These are phyloP conservation scores for Rhodotorula sp. DNA, from an alignment of 1,284 basidiomycete species.

Conservation along the genomic window DNA sequence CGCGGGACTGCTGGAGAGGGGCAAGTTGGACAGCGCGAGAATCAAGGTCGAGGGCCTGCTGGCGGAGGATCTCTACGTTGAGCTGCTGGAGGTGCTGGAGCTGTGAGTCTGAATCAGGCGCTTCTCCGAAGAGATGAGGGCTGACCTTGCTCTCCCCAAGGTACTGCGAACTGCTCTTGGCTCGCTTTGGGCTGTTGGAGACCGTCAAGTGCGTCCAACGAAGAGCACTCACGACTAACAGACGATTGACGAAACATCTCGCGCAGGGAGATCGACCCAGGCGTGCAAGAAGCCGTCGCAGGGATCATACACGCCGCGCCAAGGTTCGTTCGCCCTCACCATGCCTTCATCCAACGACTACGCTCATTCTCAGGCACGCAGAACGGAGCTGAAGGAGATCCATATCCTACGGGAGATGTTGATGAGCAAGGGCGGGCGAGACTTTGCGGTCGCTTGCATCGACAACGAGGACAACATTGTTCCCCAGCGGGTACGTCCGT, in stretches of 20 bases:
- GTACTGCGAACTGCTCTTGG: slow-evolving; percentile 81
- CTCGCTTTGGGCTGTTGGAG: slow-evolving; percentile 87
- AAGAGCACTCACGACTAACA: background rate
- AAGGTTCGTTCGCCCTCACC: slow-evolving; percentile 54
- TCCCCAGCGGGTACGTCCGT: slow-evolving; percentile 61
- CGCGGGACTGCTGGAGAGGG: slow-evolving; percentile 69
- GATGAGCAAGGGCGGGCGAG: slow-evolving; percentile 87
- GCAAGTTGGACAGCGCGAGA: slow-evolving; percentile 75
- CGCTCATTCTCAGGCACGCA: background rate
- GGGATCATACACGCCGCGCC: slow-evolving; percentile 87
- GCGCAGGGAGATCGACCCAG: slow-evolving; percentile 78
- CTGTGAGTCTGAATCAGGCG: slow-evolving; percentile 54
- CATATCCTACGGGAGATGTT: slow-evolving; percentile 87
- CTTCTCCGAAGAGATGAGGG: background rate
- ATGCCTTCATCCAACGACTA: background rate
- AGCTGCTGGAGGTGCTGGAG: slow-evolving; percentile 86
- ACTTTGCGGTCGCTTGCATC: slow-evolving; percentile 73
- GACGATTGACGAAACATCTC: background rate
- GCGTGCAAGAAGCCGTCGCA: slow-evolving; percentile 67
- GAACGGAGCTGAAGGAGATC: slow-evolving; percentile 62
- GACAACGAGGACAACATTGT: slow-evolving; percentile 79
- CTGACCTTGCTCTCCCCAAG: slow-evolving; percentile 61
- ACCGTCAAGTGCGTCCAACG: slow-evolving; percentile 58
- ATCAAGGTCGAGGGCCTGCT: slow-evolving; percentile 71
- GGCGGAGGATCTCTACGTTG: slow-evolving; percentile 78